These are phyloP conservation scores for Bonia amplexicaulis DNA, from an alignment of 176 grass and related monocot genomes.

Conservation along the genomic window DNA sequence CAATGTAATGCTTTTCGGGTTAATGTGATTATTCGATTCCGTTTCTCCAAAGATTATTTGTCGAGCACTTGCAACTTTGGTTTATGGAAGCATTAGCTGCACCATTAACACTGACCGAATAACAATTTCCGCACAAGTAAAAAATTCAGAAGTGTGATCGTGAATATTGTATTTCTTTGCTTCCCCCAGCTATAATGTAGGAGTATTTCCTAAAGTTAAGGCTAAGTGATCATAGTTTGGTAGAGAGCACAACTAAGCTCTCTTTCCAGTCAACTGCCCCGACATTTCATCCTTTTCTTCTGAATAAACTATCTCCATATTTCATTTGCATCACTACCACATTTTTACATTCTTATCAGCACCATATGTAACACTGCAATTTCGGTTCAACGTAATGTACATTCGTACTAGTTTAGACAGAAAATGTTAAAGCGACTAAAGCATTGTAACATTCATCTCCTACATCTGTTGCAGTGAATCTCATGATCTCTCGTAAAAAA, in stretches of 20 bases:
- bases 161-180: neutral
- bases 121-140: neutral
- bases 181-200: neutral
- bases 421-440: neutral
- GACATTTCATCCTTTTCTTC: neutral
- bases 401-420: neutral
- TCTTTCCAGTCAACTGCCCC: neutral
- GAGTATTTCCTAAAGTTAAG: neutral
- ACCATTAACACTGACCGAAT: neutral
- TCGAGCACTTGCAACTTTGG: neutral
- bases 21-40: conserved; percentile 12
- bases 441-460: neutral
- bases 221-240: neutral
- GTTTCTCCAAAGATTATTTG: neutral
- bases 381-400: neutral
- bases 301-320: neutral
- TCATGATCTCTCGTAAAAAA: neutral
- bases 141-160: neutral
- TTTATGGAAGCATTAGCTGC: neutral
- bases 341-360: neutral
- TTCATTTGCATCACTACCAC: neutral
- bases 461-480: neutral
- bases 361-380: neutral
- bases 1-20: neutral
- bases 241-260: neutral